A percentile compares a stretch with the other conserved stretches of the same genome.
These are phyloP conservation scores for Pseudonectria buxi DNA, from an alignment of 2,329 filamentous ascomycete species.

Conservation along the genomic window DNA sequence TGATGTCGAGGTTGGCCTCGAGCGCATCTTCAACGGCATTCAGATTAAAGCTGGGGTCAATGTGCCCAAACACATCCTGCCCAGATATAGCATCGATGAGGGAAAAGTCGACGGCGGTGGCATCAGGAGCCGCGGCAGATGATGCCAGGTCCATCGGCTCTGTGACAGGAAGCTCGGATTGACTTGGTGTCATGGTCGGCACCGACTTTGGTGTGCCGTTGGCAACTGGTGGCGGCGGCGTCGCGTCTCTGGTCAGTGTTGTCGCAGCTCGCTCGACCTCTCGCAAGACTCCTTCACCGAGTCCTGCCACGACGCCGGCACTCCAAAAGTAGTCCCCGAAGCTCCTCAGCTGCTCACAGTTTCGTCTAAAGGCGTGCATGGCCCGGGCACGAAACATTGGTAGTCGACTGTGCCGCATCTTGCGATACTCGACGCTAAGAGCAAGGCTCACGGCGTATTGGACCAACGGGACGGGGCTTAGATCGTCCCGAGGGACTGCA, in stretches of 20 bases:
- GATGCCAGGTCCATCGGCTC: conserved; percentile 22
- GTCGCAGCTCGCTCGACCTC: conserved; percentile 51
- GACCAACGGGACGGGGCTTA: conserved; percentile 50
- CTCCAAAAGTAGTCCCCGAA: conserved; percentile 54
- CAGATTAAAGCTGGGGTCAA: conserved; percentile 49
- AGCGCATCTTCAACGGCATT: conserved; percentile 48
- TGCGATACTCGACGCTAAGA: conserved; percentile 55
- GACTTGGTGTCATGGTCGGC: conserved; percentile 6
- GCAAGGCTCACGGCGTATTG: conserved; percentile 57
- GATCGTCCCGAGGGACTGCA: conserved; percentile 44
- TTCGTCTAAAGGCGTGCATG: conserved; percentile 46
- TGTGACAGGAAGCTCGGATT: conserved; percentile 11
- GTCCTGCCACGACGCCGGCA: conserved; percentile 45
- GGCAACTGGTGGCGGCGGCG: conserved; percentile 17
- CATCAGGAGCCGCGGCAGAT: conserved; percentile 24
- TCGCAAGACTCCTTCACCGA: conserved; percentile 48
- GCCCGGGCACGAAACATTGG: conserved; percentile 53
- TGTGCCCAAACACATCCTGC: conserved; percentile 48
- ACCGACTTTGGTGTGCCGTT: conserved; percentile 15
- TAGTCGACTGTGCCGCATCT: conserved; percentile 55
- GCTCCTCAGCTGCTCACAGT: conserved; percentile 45
- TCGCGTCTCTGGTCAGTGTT: conserved; percentile 33
- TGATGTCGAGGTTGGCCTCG: conserved; percentile 49
- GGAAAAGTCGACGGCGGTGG: conserved; percentile 32
- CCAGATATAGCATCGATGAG: conserved; percentile 39